Base-by-base conservation (phyloP, 306 rosid genomes). In the Prunus campanulata region DNA sequence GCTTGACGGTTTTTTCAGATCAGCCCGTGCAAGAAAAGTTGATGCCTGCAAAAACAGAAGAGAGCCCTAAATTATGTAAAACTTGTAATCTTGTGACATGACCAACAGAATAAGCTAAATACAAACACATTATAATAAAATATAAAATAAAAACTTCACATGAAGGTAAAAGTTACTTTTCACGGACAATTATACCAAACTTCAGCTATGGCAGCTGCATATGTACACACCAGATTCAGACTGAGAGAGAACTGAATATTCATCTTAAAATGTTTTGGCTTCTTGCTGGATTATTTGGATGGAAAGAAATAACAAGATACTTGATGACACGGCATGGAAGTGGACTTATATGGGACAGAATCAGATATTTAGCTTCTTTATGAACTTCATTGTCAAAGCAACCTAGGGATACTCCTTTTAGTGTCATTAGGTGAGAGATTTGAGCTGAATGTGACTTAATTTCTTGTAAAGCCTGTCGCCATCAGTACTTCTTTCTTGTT, bases 1-100 rank as follows among this genome's bases (percentile, higher is more conserved):
- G 54, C 82, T 88, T 46, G 99, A 89, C 47, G 99, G 97, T 57
- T 78, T 89, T 84, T 90, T 92, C 73, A 90, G 82, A 84, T 95
- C 99, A 76, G 89, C 83, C 69, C 97, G 93, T 42, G 98, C 99
- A 60, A 95, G 91, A 81, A 95, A 95, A 70, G 99, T 95, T 86
- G 88, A 78, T 16, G 99, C 99, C 99, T 95, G 82, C 86, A 81
- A 25, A 84, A 51, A 74, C 68, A 80, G 55, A 81, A 57, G 63
- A 54, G 14, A 75, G 32, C 74, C 47, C 49, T 59, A 54, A 54
- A 74, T 29, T 16, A 62, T 14, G 59, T 11, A 20, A 9, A 27
- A 32, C 16, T 6, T 27, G 44, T 15, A 8, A 27, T 8, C 2
- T 20, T 49, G 11, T 25, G 16, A 30, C 19, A 66, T 71, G n/a